phyloP scores from a whole-genome alignment of 306 rosid genomes.

The Heteromeles arbutifolia region DNA sequence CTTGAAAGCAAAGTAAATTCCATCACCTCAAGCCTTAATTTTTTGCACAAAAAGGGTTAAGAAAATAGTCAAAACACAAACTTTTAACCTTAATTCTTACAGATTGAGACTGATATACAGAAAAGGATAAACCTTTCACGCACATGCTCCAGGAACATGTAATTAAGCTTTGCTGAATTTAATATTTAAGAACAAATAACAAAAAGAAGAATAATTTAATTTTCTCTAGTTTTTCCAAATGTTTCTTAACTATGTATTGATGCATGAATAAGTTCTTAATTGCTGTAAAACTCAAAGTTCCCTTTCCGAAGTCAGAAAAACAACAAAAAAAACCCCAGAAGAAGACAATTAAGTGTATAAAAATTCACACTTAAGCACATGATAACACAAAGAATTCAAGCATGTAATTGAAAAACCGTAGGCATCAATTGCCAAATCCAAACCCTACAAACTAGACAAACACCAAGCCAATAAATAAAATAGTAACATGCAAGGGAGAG shows the following conservation, averaged over 20 bases:
- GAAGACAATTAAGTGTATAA: background rate
- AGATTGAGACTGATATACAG: background rate
- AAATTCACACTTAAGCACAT: background rate
- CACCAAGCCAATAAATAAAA: background rate
- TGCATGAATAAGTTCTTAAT: background rate
- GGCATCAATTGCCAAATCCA: background rate
- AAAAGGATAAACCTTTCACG: background rate
- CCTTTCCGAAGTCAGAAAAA: background rate
- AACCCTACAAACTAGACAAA: background rate
- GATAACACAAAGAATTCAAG: background rate
- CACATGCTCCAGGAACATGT: background rate
- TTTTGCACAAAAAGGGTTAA: background rate
- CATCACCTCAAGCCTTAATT: background rate
- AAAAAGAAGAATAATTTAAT: background rate
- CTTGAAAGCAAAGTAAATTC: background rate
- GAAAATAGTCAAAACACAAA: background rate
- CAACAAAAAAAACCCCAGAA: background rate
- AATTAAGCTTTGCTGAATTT: background rate
- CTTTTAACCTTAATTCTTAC: background rate
- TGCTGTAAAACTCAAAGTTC: background rate
- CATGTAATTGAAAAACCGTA: background rate
- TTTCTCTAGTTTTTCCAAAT: background rate
- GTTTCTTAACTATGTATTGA: background rate
- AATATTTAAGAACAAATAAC: background rate
- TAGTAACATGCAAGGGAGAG: background rate